phyloP scores from a whole-genome alignment of 2,329 filamentous ascomycete species.

The Monosporascus sp. region DNA sequence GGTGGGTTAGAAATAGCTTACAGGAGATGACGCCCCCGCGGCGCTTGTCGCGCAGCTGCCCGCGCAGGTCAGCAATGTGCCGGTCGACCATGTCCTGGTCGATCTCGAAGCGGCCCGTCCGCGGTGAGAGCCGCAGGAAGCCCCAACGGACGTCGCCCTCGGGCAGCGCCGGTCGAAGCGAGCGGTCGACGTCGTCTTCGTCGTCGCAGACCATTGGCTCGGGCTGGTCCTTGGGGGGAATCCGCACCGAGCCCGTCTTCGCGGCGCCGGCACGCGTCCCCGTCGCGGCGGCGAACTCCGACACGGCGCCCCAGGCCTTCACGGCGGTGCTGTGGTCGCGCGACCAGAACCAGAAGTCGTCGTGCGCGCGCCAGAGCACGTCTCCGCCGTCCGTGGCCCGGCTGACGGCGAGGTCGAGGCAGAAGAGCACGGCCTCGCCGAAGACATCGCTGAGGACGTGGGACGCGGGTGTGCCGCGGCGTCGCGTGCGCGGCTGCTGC shows the following conservation, averaged over 20 bases:
- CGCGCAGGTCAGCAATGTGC: constrained; percentile 49
- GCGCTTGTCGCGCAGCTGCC: constrained; percentile 40
- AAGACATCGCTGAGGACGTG: constrained; percentile 40
- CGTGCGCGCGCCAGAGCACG: constrained; percentile 40
- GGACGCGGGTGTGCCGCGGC: constrained; percentile 38
- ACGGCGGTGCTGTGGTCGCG: constrained; percentile 31
- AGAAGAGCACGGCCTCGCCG: constrained; percentile 41
- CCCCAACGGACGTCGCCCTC: constrained; percentile 48
- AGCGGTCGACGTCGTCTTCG: no score
- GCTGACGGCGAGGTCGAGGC: constrained; percentile 40
- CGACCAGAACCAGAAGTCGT: constrained; percentile 44
- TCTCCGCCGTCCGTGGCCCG: constrained; percentile 34
- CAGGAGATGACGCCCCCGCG: no score
- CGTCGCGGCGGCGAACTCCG: constrained; percentile 35
- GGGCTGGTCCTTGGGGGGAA: constrained; percentile 17
- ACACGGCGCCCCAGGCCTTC: constrained; percentile 37
- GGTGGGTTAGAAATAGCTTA: no score
- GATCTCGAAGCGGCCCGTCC: constrained; percentile 44
- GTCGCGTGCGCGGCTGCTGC: constrained; percentile 31
- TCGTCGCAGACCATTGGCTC: constrained; percentile 7
- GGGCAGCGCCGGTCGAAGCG: constrained; percentile 32
- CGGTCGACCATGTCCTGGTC: constrained; percentile 46
- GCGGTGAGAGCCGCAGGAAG: constrained; percentile 44
- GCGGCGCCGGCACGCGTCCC: constrained; percentile 35
- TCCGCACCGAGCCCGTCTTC: constrained; percentile 35